Conservation (phyloP, 2,329 filamentous ascomycete species). For the Xylaria sp. region DNA sequence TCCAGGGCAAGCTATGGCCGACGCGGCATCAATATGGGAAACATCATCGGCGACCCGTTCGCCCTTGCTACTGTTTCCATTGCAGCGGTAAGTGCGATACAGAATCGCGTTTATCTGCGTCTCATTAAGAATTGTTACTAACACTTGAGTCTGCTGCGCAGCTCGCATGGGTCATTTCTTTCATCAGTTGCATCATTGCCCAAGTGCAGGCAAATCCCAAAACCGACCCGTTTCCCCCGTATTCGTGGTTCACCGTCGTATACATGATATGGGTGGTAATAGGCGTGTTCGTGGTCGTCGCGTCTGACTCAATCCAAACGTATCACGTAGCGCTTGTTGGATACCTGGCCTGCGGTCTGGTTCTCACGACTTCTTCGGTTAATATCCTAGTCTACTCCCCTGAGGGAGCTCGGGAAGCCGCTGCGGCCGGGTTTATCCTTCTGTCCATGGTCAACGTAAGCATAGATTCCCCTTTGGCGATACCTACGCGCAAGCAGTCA, state of each 20-base stretch:
- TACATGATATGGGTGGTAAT: constrained; percentile 84
- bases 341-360: constrained; percentile 80
- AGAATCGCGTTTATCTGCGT: neutral
- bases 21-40: constrained; percentile 73
- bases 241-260: constrained; percentile 87
- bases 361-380: constrained; percentile 82
- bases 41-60: constrained; percentile 95
- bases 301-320: constrained; percentile 79
- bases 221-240: constrained; percentile 69
- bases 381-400: constrained; percentile 82
- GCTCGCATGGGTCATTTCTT: constrained; percentile 94
- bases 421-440: constrained; percentile 89
- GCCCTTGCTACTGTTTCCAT: constrained; percentile 94
- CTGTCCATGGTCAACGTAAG: constrained; percentile 90
- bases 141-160: constrained; percentile 44
- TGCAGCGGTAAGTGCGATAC: constrained; percentile 69
- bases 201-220: constrained; percentile 51
- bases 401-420: constrained; percentile 76
- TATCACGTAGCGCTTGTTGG: constrained; percentile 93
- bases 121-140: constrained; percentile 6
- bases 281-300: constrained; percentile 80
- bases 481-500: neutral
- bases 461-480: constrained; percentile 19
- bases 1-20: constrained; percentile 58
- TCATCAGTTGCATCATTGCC: constrained; percentile 82